These are phyloP conservation scores for Colletotrichum sublineola DNA, from an alignment of 2,329 filamentous ascomycete genomes.

Conservation along the genomic window DNA sequence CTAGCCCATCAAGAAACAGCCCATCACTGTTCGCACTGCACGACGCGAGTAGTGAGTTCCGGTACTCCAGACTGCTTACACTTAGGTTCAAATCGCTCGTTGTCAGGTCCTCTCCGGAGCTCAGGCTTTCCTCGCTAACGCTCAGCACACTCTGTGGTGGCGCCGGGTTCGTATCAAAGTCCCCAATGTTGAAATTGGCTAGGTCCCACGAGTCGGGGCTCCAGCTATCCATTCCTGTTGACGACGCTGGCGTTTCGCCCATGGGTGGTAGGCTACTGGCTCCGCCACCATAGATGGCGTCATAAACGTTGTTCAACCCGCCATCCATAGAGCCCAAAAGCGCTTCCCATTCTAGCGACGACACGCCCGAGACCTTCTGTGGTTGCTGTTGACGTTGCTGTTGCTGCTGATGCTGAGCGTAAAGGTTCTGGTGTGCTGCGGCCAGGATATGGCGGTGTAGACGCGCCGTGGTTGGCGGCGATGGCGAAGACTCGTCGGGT, in stretches of 20 bases:
- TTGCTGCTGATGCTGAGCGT: slow-evolving; percentile 51
- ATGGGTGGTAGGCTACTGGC: slow-evolving; percentile 58
- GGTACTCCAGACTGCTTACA: slow-evolving; percentile 54
- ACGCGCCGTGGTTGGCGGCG: slow-evolving; percentile 61
- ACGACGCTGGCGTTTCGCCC: slow-evolving; percentile 58
- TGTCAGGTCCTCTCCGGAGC: slow-evolving; percentile 65
- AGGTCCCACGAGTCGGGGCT: slow-evolving; percentile 71
- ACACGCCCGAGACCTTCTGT: slow-evolving; percentile 62
- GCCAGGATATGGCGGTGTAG: slow-evolving; percentile 50
- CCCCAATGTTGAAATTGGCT: slow-evolving; percentile 63
- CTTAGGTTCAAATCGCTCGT: slow-evolving; percentile 46
- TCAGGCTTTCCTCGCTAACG: slow-evolving; percentile 70
- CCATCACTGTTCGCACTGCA: slow-evolving; percentile 43
- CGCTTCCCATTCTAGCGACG: slow-evolving; percentile 83
- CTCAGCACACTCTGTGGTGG: slow-evolving; percentile 67
- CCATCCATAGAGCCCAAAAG: slow-evolving; percentile 84
- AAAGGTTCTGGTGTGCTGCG: slow-evolving; percentile 48
- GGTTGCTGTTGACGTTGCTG: slow-evolving; percentile 41
- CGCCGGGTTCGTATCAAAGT: slow-evolving; percentile 58
- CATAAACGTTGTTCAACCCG: slow-evolving; percentile 85
- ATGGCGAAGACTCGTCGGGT: slow-evolving; percentile 61
- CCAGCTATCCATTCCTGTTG: slow-evolving; percentile 60
- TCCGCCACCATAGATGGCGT: slow-evolving; percentile 80
- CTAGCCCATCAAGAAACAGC: slow-evolving; percentile 58
- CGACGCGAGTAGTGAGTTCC: slow-evolving; percentile 47